Evolutionary conservation across 179 eudicot genomes (phyloP), one percentile per base, ranked within the genome.

Genomic region (Corrigiola litoralis): DNA sequence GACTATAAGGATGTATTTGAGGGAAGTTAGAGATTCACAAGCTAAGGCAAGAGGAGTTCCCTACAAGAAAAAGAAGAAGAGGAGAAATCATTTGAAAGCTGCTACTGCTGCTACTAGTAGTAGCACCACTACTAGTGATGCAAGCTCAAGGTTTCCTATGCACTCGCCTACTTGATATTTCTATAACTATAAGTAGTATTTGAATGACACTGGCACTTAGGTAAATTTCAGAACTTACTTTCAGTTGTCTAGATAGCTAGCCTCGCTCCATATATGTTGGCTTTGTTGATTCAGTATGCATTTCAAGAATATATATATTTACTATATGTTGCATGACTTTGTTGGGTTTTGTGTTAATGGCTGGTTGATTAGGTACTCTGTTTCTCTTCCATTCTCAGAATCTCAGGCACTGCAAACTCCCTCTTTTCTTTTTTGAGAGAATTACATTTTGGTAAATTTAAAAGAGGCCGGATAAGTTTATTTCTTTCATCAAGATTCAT

Each of bases 41-140:
- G 68, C 81, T 52, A 73, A 77, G 51, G 84, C 84, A 1, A 58
- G 81, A 33, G 84, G 81, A 1, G 79, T 77, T 5, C 77, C 84
- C 12, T 77, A 77, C 33, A 77, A 74, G 70, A 77, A 77, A 61
- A 80, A 77, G 77, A 80, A 80, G 76, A 77, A 74, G 68, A 76
- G 65, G 63, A 59, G 70, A 45, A 67, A 13, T 42, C 73, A 71
- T 29, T 1, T 63, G 9, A 72, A 72, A 53, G 67, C 69, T 24
- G 36, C 52, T 52, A 25, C 5, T 58, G 40, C n/a, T 58, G 36
- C 18, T 38, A 58, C n/a, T 58, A 36, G 8, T 60, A 36, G 5
- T 50, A 29, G 12, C 49, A 6, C 28, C 27, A 72, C 44, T 40
- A 25, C 53, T 45, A 53, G 51, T 65, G 75, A 58, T 47, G 60